Conservation (phyloP, 176 grass and related monocot species). For the Saccharum officinarum region DNA sequence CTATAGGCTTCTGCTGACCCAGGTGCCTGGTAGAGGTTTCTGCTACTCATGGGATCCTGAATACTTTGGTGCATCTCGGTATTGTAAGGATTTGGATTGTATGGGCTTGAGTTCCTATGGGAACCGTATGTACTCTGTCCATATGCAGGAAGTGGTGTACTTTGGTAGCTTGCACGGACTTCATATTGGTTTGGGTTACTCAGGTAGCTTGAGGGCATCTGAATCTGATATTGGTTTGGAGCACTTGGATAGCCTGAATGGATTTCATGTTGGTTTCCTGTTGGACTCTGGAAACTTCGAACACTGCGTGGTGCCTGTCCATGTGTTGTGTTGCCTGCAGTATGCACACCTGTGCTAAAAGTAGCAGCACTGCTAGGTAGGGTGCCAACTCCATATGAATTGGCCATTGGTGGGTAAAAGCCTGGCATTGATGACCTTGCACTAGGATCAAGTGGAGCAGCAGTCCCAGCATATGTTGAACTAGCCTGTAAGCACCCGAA, state of each 20-base stretch:
- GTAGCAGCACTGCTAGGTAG: not conserved
- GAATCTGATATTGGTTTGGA: not conserved
- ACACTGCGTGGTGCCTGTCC: slow-evolving; percentile 2
- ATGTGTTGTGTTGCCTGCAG: not conserved
- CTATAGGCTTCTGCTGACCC: slow-evolving; percentile 25
- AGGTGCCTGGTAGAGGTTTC: slow-evolving; percentile 10
- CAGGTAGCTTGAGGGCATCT: slow-evolving; percentile 20
- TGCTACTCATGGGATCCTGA: slow-evolving; percentile 11
- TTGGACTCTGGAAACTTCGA: slow-evolving; percentile 25
- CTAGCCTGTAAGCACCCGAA: slow-evolving; percentile 36
- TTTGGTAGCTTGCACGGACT: slow-evolving; percentile 34
- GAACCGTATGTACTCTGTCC: slow-evolving; percentile 18
- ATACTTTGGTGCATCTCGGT: slow-evolving; percentile 16
- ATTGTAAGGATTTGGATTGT: slow-evolving; percentile 21
- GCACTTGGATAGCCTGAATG: slow-evolving; percentile 30
- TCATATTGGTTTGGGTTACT: slow-evolving; percentile 15
- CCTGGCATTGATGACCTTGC: slow-evolving; percentile 21
- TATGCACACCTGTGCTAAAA: slow-evolving; percentile 15
- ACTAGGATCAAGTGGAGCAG: not conserved
- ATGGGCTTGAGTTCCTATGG: slow-evolving; percentile 3
- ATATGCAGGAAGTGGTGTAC: slow-evolving; percentile 26
- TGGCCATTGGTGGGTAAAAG: slow-evolving; percentile 5
- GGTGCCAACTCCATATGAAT: not conserved
- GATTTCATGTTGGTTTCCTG: slow-evolving; percentile 14
- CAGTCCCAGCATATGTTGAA: slow-evolving; percentile 20